Base-by-base conservation (phyloP, 805 yeast species). In the Candida suzukii region DNA sequence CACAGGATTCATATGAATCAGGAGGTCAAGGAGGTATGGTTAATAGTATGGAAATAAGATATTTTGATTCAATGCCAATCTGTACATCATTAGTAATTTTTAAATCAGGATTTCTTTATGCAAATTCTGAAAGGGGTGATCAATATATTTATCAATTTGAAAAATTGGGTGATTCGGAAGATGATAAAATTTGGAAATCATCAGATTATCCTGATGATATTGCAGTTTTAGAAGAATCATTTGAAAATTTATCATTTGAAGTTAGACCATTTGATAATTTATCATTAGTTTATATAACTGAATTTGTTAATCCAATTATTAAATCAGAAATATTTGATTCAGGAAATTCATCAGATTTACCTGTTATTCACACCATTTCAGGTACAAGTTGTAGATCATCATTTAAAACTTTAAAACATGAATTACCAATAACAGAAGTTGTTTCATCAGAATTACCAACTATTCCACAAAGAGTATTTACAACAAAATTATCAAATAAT, bases 391-490 rank as follows among this genome's bases (percentile, higher is more conserved):
- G 74, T 18, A 59, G 71, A 17, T 64, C 86, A 0, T 54, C 74
- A 7, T 46, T 84, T 29, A 73, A 71, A 42, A 51, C 68, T 2
- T 53, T 76, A 28, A 69, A 65, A 40, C 72, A 79, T 51, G 93
- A 91, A 12, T 61, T 83, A 2, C 67, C 77, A 2, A 73, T 77
- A 2, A 63, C 74, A 3, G 81, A 74, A 37, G 58, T 88, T 12
- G 95, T 85, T 0, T 71, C 83, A 4, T 79, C 95, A 5, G 87
- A 83, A 4, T 65, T 90, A 12, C 96, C 96, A 0, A 71, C 76
- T 2, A 59, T 63, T 2, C 78, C 96, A 0, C 66, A 73, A 3
- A 64, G 67, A 3, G 73, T 88, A 0, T 85, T 81, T 73, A 77
- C 95, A 0, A 70, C 86, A 3, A 76, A 73, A 48, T 52, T 73